Conservation (phyloP, 2,329 filamentous ascomycete genomes). For the Aspergillus fijiensis region DNA sequence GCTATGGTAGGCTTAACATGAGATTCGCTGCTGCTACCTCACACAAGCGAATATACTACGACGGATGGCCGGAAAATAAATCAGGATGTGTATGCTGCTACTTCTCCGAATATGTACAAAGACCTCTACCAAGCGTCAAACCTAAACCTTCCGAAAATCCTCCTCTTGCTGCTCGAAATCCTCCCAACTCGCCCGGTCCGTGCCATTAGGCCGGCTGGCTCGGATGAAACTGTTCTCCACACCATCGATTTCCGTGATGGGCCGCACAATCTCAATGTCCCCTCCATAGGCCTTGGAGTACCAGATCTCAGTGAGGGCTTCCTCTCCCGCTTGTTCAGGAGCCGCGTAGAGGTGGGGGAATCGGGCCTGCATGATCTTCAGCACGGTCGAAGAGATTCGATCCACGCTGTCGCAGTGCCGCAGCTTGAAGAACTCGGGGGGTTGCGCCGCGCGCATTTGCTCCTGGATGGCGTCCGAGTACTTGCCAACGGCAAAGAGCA, state of each 20-base stretch:
- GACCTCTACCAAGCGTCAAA: not conserved
- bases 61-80: too few relatives aligned
- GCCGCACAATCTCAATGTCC: conserved; percentile 51
- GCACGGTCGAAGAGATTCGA: conserved; percentile 60
- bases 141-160: conserved; percentile 27
- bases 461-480: conserved; percentile 56
- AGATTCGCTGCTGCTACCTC: too few relatives aligned
- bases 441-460: conserved; percentile 50
- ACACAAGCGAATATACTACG: too few relatives aligned
- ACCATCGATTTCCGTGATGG: conserved; percentile 48
- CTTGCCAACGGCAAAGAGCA: conserved; percentile 61
- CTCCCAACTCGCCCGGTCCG: conserved; percentile 51
- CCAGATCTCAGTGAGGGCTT: conserved; percentile 46
- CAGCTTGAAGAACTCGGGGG: conserved; percentile 56
- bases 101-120: conserved; percentile 13
- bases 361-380: conserved; percentile 54
- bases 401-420: conserved; percentile 65
- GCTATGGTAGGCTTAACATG: too few relatives aligned
- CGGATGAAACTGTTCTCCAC: conserved; percentile 51
- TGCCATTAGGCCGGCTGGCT: conserved; percentile 54
- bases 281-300: conserved; percentile 45
- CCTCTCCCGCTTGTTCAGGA: conserved; percentile 28
- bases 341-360: conserved; percentile 56
- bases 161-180: conserved; percentile 29
- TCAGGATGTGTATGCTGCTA: not conserved